Percentiles rank a stretch among this genome's conserved stretches.
These are phyloP conservation scores for Rhizodiscina lignyota DNA, from an alignment of 495 filamentous ascomycete species.

Conservation along the genomic window DNA sequence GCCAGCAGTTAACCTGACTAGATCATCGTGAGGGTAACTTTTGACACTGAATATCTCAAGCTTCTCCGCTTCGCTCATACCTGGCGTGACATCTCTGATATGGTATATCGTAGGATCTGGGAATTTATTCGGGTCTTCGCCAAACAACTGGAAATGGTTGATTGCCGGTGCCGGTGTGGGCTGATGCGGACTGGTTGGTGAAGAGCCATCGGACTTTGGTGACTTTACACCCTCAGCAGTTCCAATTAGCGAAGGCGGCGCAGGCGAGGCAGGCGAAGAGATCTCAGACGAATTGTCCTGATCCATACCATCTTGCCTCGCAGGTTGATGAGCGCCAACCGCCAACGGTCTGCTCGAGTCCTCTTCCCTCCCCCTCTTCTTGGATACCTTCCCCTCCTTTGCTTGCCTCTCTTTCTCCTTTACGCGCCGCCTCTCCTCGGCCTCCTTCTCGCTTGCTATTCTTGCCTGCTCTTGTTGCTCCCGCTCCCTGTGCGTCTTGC, in stretches of 20 bases:
- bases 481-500: conserved; percentile 43
- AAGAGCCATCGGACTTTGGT: conserved; percentile 8
- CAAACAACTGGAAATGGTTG: conserved; percentile 67
- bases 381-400: conserved; percentile 13
- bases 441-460: not conserved
- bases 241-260: conserved; percentile 11
- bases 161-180: conserved; percentile 60
- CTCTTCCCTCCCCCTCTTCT: conserved; percentile 14
- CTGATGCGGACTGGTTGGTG: conserved; percentile 56
- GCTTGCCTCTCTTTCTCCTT: too few relatives aligned
- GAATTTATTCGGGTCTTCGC: conserved; percentile 78
- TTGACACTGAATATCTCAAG: conserved; percentile 77
- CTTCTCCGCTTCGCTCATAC: conserved; percentile 67
- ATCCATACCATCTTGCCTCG: conserved; percentile 24
- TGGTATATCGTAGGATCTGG: conserved; percentile 92
- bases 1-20: conserved; percentile 72
- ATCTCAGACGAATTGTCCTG: conserved; percentile 4
- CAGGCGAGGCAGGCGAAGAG: not conserved
- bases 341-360: conserved; percentile 19
- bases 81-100: conserved; percentile 54
- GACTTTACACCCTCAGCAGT: conserved; percentile 4
- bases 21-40: conserved; percentile 60
- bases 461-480: conserved; percentile 10
- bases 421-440: too few relatives aligned
- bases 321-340: conserved; percentile 23